Evolutionary conservation across 2,329 filamentous ascomycete species (phyloP), one percentile per base, ranked within the genome.

Genomic region (Fusarium robinianum): DNA sequence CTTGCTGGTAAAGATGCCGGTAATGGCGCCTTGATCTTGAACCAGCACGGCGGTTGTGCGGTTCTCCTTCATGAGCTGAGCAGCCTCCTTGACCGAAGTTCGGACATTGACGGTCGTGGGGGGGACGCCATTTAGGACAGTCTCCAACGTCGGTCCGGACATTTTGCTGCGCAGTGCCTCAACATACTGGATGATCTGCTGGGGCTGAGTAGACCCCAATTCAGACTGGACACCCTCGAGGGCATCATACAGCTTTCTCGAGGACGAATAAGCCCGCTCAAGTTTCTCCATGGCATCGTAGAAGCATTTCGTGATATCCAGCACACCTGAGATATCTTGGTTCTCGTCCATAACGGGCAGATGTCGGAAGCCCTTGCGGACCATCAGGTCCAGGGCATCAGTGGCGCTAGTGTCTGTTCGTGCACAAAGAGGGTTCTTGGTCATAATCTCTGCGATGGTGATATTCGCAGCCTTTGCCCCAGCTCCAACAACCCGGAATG

Each of bases 241-340:
- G 22, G 94, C 94, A 75, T 97, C 94, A 69, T 99, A 97, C 15
- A 99, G 80, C 72, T 96, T 96, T 59, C 94, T 84, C n/a, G 94
- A 99, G 11, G 94, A 97, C 55, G 90, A 90, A 69, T 99, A 99
- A 36, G 94, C 94, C 37, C 94, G 87, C 76, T 99, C 94, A 49
- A 99, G 76, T 77, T 99, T 99, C 77, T 99, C 94, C 94, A 99
- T 99, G 29, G 94, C 94, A 72, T 99, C 94, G 72, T 99, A 99
- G 72, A 99, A 99, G 73, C 94, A 99, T 73, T 97, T 99, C 44
- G 94, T 99, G 62, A 99, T 99, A 70, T 99, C 94, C 41, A 99
- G 76, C 57, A 99, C 91, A 75, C 94, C 94, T 6, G 91, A 95
- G 52, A 99, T 99, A 65, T 99, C 92, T 72, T 99, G 94, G 70